Base-by-base conservation (phyloP, 176 grass and related monocot species). In the Coix lacrymajobi region DNA sequence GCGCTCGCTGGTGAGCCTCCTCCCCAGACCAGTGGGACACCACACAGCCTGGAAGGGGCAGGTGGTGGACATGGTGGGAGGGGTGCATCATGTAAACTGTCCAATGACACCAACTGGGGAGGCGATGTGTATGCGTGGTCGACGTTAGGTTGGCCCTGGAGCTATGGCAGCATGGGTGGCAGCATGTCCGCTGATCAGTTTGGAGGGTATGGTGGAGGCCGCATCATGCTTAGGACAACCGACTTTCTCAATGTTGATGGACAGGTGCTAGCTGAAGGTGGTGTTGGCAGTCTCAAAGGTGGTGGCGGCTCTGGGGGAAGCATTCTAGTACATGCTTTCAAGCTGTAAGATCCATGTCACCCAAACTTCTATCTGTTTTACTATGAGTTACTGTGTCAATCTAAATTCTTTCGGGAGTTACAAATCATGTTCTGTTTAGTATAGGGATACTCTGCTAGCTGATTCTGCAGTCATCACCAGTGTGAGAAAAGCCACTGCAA, bases 221-320 rank as follows among this genome's bases (percentile, higher is more conserved):
- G 96, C 1, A 41, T 93, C 46, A 73, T 83, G n/a, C 86, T 99
- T 48, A 82, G 85, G 86, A 83, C 80, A 8, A 87, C 17, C 38
- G 60, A 85, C 1, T 32, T 86, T 62, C 75, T 99, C 39, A 88
- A 52, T 31, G 64, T 95, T 25, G 87, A 93, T 88, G 96, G 93
- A 32, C 83, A 67, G 64, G 73, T 96, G 66, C 86, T 89, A 24
- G 93, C 92, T 10, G 93, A 99, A 90, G 96, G 96, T 43, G 96
- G 96, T 39, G 85, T 90, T 8, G 96, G 93, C 31, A 85, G 96
- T 43, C 85, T 85, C 34, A 66, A 80, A 69, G 91, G 89, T 24
- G 96, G 96, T 2, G 96, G 96, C 0, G 96, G 93, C 11, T 99
- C 96, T 44, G 96, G 96, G 38, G 96, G 96, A 48, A 99, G 96